Conservation (phyloP, 2,329 filamentous ascomycete genomes). For the Ceratocystiopsis brevicomis region DNA sequence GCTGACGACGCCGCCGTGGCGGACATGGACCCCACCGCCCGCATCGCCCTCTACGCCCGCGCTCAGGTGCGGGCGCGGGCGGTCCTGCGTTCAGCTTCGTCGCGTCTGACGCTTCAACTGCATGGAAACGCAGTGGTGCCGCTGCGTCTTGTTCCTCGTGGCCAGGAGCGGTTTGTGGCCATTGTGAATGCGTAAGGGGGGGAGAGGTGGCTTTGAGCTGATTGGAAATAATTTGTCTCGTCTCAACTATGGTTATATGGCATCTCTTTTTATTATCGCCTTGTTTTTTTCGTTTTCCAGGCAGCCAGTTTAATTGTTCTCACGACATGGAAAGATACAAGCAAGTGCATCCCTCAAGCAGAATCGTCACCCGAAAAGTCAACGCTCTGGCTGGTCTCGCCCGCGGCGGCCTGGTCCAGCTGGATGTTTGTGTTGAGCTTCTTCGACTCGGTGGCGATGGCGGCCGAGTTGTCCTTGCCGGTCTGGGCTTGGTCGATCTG, state of each 20-base stretch:
- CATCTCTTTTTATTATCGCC: too few relatives aligned
- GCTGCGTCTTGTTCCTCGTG: slow-evolving; percentile 48
- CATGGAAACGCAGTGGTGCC: slow-evolving; percentile 40
- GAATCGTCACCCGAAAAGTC: slow-evolving; percentile 15
- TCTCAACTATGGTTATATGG: too few relatives aligned
- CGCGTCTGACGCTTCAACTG: slow-evolving; percentile 56
- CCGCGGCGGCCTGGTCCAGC: slow-evolving; percentile 17
- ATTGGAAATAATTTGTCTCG: too few relatives aligned
- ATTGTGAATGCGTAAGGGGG: slow-evolving; percentile 15
- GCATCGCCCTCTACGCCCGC: slow-evolving; percentile 36
- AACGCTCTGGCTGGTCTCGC: slow-evolving; percentile 18
- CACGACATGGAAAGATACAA: too few relatives aligned
- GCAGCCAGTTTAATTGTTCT: too few relatives aligned
- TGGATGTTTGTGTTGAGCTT: slow-evolving; percentile 36
- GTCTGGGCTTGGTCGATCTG: slow-evolving; percentile 31
- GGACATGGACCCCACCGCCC: slow-evolving; percentile 26
- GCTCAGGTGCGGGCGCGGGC: slow-evolving; percentile 36
- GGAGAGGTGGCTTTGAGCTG: neutral
- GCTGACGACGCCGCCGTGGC: slow-evolving; percentile 34
- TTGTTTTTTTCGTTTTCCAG: too few relatives aligned
- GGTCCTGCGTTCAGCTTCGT: slow-evolving; percentile 34
- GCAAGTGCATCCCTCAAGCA: neutral
- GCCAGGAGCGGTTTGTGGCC: slow-evolving; percentile 46
- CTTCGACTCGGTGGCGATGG: slow-evolving; percentile 26
- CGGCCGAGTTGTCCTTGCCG: slow-evolving; percentile 21